Evolutionary conservation across 176 grass and related monocot species (phyloP), one percentile per base, ranked within the genome.

Genomic region (Elaeis guineensis): DNA sequence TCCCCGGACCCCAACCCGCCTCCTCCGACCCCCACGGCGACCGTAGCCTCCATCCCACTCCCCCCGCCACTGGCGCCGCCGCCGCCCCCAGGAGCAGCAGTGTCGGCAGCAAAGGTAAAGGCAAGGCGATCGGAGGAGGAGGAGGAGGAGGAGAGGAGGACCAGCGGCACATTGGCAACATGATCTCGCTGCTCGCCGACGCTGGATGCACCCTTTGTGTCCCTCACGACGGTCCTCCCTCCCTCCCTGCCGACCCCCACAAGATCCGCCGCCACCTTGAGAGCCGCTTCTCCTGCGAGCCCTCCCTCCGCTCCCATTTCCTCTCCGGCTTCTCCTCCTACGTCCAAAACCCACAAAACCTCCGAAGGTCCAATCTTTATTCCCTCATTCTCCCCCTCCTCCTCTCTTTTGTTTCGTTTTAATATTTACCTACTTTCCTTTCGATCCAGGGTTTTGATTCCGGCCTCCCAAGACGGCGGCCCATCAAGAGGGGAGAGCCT

Each of bases 121-220:
- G 5, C 44, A 29, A 66, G 50, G 50, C 23, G 15, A 54, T 17
- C 7, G 52, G 50, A 17, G 25, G 25, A 11, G 51, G 64, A 17
- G 25, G 25, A 11, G 51, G 64, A 19, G 26, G 14, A 16, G 12
- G 56, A 22, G 14, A 29, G 16, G 57, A 30, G 52, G 39, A 66
- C 17, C n/a, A 75, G 5, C 55, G 64, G n/a, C 57, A 66, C 59
- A 21, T 89, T 44, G 82, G 82, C 62, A 63, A 54, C 21, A 75
- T 87, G 66, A 69, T 78, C 52, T 80, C 81, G 25, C 71, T 95
- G 28, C 85, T 95, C 25, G 89, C 89, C 16, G 89, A 89, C 20
- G 78, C 85, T 23, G 89, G 89, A 9, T 95, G 89, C 78, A 95
- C 89, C 51, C 69, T 95, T 50, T 78, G 83, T 30, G 75, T 77